A percentile compares a stretch with the other conserved stretches of the same genome.
phyloP scores from a whole-genome alignment of 805 yeast species.

The Maudiozyma barnettii region DNA sequence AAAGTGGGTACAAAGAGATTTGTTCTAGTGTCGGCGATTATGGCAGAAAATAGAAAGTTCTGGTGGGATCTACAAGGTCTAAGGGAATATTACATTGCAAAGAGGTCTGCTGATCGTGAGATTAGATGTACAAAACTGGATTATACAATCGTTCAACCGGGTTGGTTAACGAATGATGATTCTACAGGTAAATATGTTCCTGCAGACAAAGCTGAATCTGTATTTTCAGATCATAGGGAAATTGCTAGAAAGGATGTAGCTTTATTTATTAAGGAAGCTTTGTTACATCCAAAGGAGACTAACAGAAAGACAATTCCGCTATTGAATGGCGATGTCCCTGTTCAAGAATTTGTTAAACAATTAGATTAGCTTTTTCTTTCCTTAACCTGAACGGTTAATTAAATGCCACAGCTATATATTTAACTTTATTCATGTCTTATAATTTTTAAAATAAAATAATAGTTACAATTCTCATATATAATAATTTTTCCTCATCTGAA shows the following conservation, averaged over 20 bases:
- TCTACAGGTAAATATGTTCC: constrained; percentile 36
- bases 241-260: constrained; percentile 48
- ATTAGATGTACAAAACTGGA: constrained; percentile 35
- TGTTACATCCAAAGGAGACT: constrained; percentile 32
- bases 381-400: too few relatives aligned
- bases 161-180: constrained; percentile 20
- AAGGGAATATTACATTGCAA: constrained; percentile 47
- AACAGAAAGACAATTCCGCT: constrained; percentile 37
- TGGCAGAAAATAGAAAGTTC: constrained; percentile 41
- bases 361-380: constrained; percentile 1
- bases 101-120: constrained; percentile 48
- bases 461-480: not conserved
- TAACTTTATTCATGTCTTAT: too few relatives aligned
- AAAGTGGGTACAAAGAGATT: constrained; percentile 36
- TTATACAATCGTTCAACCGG: constrained; percentile 52
- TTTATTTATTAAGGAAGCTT: constrained; percentile 30
- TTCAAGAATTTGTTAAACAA: constrained; percentile 15
- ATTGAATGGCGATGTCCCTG: constrained; percentile 33
- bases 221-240: constrained; percentile 1
- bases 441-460: too few relatives aligned
- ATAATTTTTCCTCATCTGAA: not conserved
- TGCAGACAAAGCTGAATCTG: constrained; percentile 10
- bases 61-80: constrained; percentile 33
- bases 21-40: constrained; percentile 46
- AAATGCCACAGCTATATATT: too few relatives aligned